Evolutionary conservation across 108 stramenopile species (phyloP).

Genomic region (Skeletonema tropicum): DNA sequence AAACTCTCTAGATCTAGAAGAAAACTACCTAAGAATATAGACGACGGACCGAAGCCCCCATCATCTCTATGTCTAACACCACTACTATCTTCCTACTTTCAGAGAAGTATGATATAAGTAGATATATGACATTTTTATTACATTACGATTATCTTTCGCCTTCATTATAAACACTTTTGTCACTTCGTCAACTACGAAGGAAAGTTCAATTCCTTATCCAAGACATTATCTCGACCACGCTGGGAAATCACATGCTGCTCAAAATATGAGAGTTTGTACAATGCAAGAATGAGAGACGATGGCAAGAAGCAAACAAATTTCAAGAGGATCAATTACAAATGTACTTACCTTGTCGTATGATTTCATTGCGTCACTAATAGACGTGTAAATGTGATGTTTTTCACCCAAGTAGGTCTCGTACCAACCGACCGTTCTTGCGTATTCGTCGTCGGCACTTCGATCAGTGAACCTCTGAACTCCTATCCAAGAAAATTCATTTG

Average conservation of each 20-base stretch:
- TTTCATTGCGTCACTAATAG: conserved; percentile 5
- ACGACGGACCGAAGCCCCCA: no score
- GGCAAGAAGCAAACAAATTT: no score
- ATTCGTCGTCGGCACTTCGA: conserved; percentile 6
- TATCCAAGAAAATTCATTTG: conserved; percentile 12
- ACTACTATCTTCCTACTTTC: no score
- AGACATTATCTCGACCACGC: not conserved
- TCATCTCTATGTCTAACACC: no score
- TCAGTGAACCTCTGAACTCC: conserved; percentile 14
- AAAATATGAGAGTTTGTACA: not conserved
- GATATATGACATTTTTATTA: no score
- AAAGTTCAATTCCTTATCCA: conserved; percentile 1
- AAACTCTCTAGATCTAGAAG: no score
- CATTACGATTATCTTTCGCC: no score
- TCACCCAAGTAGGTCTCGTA: conserved; percentile 3
- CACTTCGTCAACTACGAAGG: not conserved
- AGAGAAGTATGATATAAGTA: no score
- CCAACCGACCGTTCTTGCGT: conserved; percentile 13
- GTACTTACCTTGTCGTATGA: conserved; percentile 17
- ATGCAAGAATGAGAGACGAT: no score
- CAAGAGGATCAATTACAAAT: not conserved
- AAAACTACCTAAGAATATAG: no score
- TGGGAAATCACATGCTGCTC: not conserved
- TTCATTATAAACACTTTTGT: not conserved
- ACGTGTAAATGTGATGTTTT: conserved; percentile 10